A percentile compares a stretch with the other conserved stretches of the same genome.
Evolutionary conservation across 805 yeast genomes (phyloP).

Genomic region (Yarrowia sp.): DNA sequence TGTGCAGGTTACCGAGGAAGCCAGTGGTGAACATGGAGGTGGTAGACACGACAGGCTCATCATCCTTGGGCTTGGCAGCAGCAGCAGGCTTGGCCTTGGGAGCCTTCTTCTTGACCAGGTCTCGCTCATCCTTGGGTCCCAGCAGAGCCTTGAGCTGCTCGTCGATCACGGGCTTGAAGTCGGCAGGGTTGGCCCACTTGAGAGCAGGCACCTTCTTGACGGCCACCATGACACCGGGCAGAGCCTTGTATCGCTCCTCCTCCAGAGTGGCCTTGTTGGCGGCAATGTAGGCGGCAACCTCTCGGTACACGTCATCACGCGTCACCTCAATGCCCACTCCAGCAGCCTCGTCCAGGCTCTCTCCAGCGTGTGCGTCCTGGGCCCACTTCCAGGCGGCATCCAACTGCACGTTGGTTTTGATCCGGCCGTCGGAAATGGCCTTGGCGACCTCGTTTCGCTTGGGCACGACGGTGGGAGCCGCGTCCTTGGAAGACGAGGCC

Average conservation of each 20-base stretch:
- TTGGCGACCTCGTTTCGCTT: slow-evolving; percentile 53
- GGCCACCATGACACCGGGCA: slow-evolving; percentile 74
- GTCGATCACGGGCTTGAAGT: slow-evolving; percentile 86
- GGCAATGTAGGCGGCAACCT: slow-evolving; percentile 59
- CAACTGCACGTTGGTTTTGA: slow-evolving; percentile 70
- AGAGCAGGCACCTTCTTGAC: slow-evolving; percentile 69
- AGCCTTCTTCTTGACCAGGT: slow-evolving; percentile 73
- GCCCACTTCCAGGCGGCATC: slow-evolving; percentile 73
- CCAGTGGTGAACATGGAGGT: slow-evolving; percentile 83
- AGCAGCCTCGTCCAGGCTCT: slow-evolving; percentile 54
- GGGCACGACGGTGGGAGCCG: slow-evolving; percentile 42
- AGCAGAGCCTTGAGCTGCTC: slow-evolving; percentile 63
- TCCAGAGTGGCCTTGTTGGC: slow-evolving; percentile 58
- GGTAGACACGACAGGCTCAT: slow-evolving; percentile 30
- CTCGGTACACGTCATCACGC: slow-evolving; percentile 58
- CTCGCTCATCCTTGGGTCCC: slow-evolving; percentile 97
- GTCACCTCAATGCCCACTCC: slow-evolving; percentile 80
- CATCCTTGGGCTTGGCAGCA: slow-evolving; percentile 31
- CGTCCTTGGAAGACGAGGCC: slow-evolving; percentile 69
- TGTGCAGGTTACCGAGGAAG: slow-evolving; percentile 89
- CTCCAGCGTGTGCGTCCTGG: slow-evolving; percentile 43
- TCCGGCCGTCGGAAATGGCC: slow-evolving; percentile 62
- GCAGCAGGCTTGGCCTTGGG: slow-evolving; percentile 42
- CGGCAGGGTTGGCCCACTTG: slow-evolving; percentile 89
- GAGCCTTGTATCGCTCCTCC: slow-evolving; percentile 72